These are phyloP conservation scores for Acacia crassicarpa DNA, from an alignment of 306 rosid species.

Conservation along the genomic window DNA sequence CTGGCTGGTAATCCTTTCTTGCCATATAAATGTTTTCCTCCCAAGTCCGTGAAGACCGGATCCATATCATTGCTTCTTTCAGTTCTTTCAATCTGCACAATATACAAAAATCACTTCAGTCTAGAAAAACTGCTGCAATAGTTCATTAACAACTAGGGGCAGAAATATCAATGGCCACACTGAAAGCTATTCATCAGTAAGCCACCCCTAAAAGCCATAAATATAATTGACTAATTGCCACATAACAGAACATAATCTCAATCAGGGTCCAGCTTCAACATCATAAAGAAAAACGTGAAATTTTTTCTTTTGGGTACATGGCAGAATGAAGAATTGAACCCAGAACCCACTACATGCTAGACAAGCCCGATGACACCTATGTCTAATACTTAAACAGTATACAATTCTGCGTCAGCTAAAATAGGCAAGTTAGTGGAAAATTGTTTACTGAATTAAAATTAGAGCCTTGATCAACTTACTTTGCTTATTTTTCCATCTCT, in stretches of 20 bases:
- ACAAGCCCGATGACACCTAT: background rate
- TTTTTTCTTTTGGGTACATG: background rate
- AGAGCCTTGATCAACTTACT: constrained; percentile 50
- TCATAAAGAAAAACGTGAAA: background rate
- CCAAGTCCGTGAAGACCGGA: constrained; percentile 85
- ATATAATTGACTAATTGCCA: background rate
- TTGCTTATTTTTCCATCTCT: constrained; percentile 81
- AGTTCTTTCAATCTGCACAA: constrained; percentile 76
- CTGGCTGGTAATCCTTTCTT: constrained; percentile 69
- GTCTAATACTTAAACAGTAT: background rate
- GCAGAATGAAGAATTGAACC: background rate
- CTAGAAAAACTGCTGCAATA: background rate
- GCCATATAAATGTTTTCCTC: constrained; percentile 81
- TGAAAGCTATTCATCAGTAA: background rate
- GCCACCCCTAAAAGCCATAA: background rate
- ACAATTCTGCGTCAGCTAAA: background rate
- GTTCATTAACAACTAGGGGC: background rate
- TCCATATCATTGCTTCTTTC: constrained; percentile 62
- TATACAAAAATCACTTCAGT: constrained; percentile 1
- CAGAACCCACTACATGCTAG: background rate
- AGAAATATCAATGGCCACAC: background rate
- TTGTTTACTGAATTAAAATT: constrained; percentile 13
- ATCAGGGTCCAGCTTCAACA: background rate
- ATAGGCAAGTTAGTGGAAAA: background rate
- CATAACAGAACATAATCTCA: background rate